A percentile compares a stretch with the other conserved stretches of the same genome.
Evolutionary conservation across 2,329 filamentous ascomycete species (phyloP).

Genomic region (Dactylonectria estremocensis): DNA sequence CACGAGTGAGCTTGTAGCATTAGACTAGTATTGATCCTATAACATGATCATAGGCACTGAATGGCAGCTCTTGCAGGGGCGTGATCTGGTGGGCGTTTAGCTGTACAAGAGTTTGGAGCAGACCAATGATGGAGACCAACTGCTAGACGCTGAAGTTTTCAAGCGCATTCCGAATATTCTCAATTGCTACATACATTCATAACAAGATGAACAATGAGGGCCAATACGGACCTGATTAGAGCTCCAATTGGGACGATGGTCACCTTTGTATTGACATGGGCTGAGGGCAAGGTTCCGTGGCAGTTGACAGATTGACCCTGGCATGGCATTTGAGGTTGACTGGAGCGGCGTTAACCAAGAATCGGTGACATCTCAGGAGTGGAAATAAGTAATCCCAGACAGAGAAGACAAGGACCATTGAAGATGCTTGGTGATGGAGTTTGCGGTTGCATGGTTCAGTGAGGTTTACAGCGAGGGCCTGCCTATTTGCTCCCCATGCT

Average conservation of each 20-base stretch:
- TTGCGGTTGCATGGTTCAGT: constrained; percentile 5
- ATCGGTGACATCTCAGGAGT: constrained; percentile 5
- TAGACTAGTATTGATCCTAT: background rate
- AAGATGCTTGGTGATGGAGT: constrained; percentile 7
- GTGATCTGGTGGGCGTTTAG: background rate
- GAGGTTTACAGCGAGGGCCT: constrained; percentile 1
- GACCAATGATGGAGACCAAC: background rate
- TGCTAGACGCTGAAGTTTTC: background rate
- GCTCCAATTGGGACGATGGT: background rate
- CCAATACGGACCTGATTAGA: too few relatives aligned
- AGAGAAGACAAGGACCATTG: background rate
- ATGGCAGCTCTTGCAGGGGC: background rate
- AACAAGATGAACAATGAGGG: background rate
- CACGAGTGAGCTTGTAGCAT: background rate
- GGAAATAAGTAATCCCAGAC: background rate
- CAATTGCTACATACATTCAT: too few relatives aligned
- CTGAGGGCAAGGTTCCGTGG: background rate
- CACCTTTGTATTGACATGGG: background rate
- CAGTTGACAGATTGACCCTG: background rate
- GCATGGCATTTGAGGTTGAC: background rate
- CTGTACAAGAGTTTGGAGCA: background rate
- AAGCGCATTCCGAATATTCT: background rate
- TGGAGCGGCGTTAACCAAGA: background rate
- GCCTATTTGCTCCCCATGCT: background rate
- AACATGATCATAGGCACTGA: background rate